phyloP scores from a whole-genome alignment of 1,284 basidiomycete species.

The Malassezia yamatoensis region DNA sequence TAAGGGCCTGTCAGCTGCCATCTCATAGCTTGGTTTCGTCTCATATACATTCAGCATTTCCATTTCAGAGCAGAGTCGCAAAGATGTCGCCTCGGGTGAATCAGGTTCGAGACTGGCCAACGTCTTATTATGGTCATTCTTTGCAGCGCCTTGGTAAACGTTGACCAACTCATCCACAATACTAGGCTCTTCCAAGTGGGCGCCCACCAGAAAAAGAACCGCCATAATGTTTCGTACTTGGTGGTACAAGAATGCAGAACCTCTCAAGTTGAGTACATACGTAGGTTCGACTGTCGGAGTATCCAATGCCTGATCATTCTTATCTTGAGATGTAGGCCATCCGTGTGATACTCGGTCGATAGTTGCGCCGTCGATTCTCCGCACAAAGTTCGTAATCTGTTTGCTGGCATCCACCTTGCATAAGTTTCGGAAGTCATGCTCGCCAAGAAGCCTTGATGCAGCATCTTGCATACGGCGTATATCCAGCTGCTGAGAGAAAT shows the following conservation, averaged over 20 bases:
- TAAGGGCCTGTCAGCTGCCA: slow-evolving; percentile 81
- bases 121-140: slow-evolving; percentile 21
- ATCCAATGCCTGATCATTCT: slow-evolving; percentile 8
- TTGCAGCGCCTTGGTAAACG: slow-evolving; percentile 48
- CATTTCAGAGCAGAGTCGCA: slow-evolving; percentile 1
- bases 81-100: not conserved
- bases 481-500: slow-evolving; percentile 21
- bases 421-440: slow-evolving; percentile 91
- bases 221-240: slow-evolving; percentile 96
- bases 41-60: slow-evolving; percentile 20
- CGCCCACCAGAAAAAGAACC: slow-evolving; percentile 76
- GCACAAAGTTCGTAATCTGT: slow-evolving; percentile 70
- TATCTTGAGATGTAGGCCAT: slow-evolving; percentile 17
- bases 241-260: slow-evolving; percentile 87
- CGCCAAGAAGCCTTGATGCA: slow-evolving; percentile 64
- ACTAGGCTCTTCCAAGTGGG: slow-evolving; percentile 64
- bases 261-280: slow-evolving; percentile 75
- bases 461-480: slow-evolving; percentile 63
- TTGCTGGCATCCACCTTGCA: slow-evolving; percentile 91
- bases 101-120: slow-evolving; percentile 1
- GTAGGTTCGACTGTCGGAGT: slow-evolving; percentile 14
- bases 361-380: slow-evolving; percentile 60
- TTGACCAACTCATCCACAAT: slow-evolving; percentile 70
- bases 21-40: slow-evolving; percentile 75
- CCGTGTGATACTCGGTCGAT: slow-evolving; percentile 50